Base-by-base conservation (phyloP, 2,329 filamentous ascomycete species). In the Parascedosporium putredinis region DNA sequence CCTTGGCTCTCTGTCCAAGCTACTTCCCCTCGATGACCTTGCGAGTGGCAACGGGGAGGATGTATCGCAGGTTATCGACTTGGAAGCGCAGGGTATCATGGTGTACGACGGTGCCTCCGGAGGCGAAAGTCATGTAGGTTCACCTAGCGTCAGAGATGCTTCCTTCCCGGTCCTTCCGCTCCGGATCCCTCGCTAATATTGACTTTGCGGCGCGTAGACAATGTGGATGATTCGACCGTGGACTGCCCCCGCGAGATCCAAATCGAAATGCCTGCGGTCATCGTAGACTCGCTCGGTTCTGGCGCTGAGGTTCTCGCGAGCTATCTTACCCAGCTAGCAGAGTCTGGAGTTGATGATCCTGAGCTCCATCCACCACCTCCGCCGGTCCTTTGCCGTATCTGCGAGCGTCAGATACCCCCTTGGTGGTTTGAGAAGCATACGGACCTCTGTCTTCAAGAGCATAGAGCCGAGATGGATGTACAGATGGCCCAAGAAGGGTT, bases 381-480 rank as follows among this genome's bases (percentile, higher is more conserved):
- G 0, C 88, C 89, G 1, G 85, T 97, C 4, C 78, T 98, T 14
- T 98, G 93, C 65, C 88, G 93, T 48, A 97, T 98, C 50, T 98
- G 93, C 65, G 93, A 98, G 64, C 87, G 93, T 49, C 88, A 96
- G 54, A 97, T 98, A 53, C 88, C 88, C 4, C 89, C 91, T 1
- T 98, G 93, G 93, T 98, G 93, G 94, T 98, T 98, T 58, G 93
- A 98, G 67, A 98, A 97, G 66, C 93, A 98, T 64, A 95, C 91
- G 2, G 94, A 98, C 59, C 72, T 97, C 18, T 98, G 93, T 61
- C 73, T 96, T 50, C 90, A 97, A 63, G 93, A 98, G 63, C 93
- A 98, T 62, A 84, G 86, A 47, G 91, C 93, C 1, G 93, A 98
- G 64, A 94, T 96, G 87, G 91, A 97, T 58, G 89, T 98, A 3